These are phyloP conservation scores for Penicillium maclennaniae DNA, from an alignment of 495 filamentous ascomycete species.

Conservation along the genomic window DNA sequence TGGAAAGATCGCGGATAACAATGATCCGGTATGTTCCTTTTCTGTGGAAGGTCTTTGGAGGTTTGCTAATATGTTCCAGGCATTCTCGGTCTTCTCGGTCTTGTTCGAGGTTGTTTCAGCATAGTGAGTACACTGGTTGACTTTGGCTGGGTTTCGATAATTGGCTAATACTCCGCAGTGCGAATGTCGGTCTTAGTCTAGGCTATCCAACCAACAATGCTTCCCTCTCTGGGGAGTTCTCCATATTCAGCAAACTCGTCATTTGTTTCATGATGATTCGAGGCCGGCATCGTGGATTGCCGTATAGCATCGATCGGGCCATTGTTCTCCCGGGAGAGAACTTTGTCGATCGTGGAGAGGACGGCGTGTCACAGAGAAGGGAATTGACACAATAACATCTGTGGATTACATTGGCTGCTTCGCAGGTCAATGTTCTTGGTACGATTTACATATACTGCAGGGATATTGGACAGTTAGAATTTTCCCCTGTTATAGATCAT, in stretches of 20 bases:
- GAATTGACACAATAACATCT: not conserved
- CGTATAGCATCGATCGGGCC: constrained; percentile 84
- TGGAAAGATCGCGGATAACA: constrained; percentile 42
- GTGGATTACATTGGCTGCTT: too few relatives aligned
- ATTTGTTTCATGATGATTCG: constrained; percentile 86
- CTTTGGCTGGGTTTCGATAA: not conserved
- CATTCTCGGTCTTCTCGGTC: constrained; percentile 58
- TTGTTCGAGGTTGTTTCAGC: constrained; percentile 85
- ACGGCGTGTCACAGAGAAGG: not conserved
- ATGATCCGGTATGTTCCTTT: constrained; percentile 34
- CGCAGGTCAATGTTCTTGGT: too few relatives aligned
- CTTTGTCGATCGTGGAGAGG: not conserved
- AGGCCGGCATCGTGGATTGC: constrained; percentile 83
- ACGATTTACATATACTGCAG: too few relatives aligned
- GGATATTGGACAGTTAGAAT: too few relatives aligned
- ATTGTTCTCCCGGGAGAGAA: constrained; percentile 69
- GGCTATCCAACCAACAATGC: constrained; percentile 69
- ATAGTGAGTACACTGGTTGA: constrained; percentile 42
- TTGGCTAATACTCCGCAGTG: constrained; percentile 34
- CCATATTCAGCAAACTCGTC: constrained; percentile 72
- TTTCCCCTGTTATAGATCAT: too few relatives aligned
- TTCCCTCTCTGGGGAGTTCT: constrained; percentile 72
- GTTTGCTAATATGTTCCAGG: constrained; percentile 8
- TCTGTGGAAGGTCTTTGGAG: not conserved
- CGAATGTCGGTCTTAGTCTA: constrained; percentile 82